These are phyloP conservation scores for Nitzschia sp. DNA, from an alignment of 108 stramenopile genomes.

Conservation along the genomic window DNA sequence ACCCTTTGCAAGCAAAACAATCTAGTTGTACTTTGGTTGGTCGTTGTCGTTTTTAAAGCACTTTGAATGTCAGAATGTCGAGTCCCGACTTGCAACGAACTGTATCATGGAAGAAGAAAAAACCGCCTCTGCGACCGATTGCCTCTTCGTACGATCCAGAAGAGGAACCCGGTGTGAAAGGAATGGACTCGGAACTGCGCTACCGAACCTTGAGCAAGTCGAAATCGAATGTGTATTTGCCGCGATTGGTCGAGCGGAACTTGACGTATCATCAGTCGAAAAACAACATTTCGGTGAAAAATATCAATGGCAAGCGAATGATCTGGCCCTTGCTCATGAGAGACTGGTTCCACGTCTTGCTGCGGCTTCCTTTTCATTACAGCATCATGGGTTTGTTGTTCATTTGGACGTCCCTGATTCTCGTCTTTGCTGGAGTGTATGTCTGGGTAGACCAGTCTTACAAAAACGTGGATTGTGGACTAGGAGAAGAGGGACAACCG, in stretches of 20 bases:
- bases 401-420: constrained; percentile 63
- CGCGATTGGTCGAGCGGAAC: constrained; percentile 65
- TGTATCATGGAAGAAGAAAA: too few species aligned
- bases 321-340: constrained; percentile 27
- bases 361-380: constrained; percentile 45
- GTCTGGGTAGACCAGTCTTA: constrained; percentile 39
- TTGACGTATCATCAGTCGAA: constrained; percentile 65
- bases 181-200: neutral
- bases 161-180: too few species aligned
- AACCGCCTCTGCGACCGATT: neutral
- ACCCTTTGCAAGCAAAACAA: too few species aligned
- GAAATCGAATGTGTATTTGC: constrained; percentile 25
- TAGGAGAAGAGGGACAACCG: constrained; percentile 43
- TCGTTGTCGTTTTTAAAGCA: too few species aligned
- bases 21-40: too few species aligned
- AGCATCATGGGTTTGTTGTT: constrained; percentile 42
- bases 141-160: neutral
- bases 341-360: constrained; percentile 84
- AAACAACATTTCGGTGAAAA: constrained; percentile 42
- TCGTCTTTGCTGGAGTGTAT: constrained; percentile 72
- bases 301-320: constrained; percentile 5
- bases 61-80: too few species aligned
- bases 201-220: neutral
- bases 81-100: too few species aligned
- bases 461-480: constrained; percentile 52